These are phyloP conservation scores for Aureobasidium sp. DNA, from an alignment of 2,329 filamentous ascomycete species.

Conservation along the genomic window DNA sequence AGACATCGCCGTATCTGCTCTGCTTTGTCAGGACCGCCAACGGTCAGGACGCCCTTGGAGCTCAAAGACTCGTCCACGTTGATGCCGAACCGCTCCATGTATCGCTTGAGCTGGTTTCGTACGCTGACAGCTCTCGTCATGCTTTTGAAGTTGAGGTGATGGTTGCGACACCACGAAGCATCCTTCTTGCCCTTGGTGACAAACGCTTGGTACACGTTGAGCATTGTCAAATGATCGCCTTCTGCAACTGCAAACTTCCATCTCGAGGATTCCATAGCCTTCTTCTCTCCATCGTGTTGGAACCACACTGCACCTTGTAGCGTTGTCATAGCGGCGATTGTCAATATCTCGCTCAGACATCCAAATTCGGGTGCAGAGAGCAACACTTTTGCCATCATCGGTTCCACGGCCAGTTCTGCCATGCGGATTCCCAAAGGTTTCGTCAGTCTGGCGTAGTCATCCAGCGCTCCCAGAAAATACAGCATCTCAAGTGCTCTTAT, in stretches of 20 bases:
- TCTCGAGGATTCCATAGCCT: conserved; percentile 61
- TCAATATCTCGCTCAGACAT: conserved; percentile 78
- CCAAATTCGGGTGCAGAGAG: conserved; percentile 65
- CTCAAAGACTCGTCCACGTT: conserved; percentile 55
- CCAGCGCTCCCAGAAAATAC: conserved; percentile 76
- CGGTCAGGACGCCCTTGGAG: conserved; percentile 25
- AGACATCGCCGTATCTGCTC: conserved; percentile 79
- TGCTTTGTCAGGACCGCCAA: conserved; percentile 42
- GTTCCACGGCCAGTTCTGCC: conserved; percentile 87
- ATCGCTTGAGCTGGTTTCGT: conserved; percentile 74
- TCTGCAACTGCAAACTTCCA: conserved; percentile 85
- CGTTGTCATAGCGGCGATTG: conserved; percentile 89
- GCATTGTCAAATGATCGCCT: conserved; percentile 83
- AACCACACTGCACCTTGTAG: conserved; percentile 78
- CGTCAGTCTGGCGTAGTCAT: conserved; percentile 84
- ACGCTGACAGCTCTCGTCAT: conserved; percentile 78
- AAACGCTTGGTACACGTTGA: conserved; percentile 92
- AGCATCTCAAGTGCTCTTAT: conserved; percentile 80
- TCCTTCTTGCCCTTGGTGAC: conserved; percentile 75
- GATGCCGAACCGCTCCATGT: conserved; percentile 78
- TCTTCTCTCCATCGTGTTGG: conserved; percentile 67
- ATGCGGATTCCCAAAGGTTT: conserved; percentile 79
- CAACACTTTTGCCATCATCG: conserved; percentile 89
- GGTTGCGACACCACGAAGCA: conserved; percentile 75
- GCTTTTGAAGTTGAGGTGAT: conserved; percentile 78